Evolutionary conservation across 2,329 filamentous ascomycete genomes (phyloP), one percentile per base, ranked within the genome.

Genomic region (Verticillium alfalfae): DNA sequence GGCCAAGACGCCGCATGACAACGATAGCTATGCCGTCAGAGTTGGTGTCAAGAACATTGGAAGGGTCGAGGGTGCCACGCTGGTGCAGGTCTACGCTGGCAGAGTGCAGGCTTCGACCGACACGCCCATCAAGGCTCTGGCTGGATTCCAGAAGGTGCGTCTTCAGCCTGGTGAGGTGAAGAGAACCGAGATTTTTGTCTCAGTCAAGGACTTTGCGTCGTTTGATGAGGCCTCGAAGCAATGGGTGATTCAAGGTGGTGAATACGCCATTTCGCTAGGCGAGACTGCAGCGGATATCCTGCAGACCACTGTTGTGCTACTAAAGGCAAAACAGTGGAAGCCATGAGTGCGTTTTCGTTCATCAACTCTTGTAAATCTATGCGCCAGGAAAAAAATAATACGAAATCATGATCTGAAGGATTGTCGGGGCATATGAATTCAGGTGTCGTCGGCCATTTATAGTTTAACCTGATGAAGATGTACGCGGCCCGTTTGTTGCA

Each of bases 1-100:
- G 4, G 39, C 70, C 0, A 66, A 67, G 18, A 72, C 73, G 8
- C 71, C 76, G 31, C 78, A 79, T 8, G 10, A 13, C 6, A 82
- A 79, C 7, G 76, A 77, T 26, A 70, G 70, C 9, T 75, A 73
- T 64, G 70, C 73, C 34, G 83, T 84, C 2, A 80, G 78, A 1
- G 81, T 84, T 0, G 69, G 71, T 13, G 76, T 91, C 31, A 79
- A 78, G 59, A 91, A 91, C 73, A 85, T 79, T 1, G 88, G 88
- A 15, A 70, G 67, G 0, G 68, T 79, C 0, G 70, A 74, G 3
- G 85, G 84, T 38, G 76, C 79, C 15, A 75, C 79, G 16, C 84
- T 87, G 2, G 82, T 85, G 2, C 85, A 88, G 64, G 69, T 87
- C 3, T 88, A 88, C 66, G 71, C 70, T 2, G 73, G 73, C 13